phyloP scores from a whole-genome alignment of 148 eudicot genomes.

The Dianthus caryophyllus region DNA sequence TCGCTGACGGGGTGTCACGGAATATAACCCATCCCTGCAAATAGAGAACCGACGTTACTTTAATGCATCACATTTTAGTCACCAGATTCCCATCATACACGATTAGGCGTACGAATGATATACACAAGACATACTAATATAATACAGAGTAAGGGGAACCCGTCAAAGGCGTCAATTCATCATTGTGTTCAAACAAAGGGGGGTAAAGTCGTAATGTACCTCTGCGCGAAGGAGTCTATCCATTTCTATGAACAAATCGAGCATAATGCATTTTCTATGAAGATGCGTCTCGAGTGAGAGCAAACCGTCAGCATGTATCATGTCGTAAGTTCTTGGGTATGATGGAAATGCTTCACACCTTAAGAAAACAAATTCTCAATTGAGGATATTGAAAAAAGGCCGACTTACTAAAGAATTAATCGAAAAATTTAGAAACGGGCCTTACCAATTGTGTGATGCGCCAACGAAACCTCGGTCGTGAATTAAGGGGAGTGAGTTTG shows the following conservation, averaged over 20 bases:
- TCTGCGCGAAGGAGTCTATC: conserved; percentile 89
- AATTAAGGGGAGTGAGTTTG: conserved; percentile 62
- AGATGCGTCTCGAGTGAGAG: conserved; percentile 53
- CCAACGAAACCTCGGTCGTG: conserved; percentile 81
- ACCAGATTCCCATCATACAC: too few relatives aligned
- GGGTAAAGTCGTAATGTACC: conserved; percentile 14
- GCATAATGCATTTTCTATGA: conserved; percentile 50
- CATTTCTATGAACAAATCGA: conserved; percentile 67
- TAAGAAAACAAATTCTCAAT: too few relatives aligned
- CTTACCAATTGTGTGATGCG: conserved; percentile 77
- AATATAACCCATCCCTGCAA: conserved; percentile 82
- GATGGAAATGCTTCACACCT: conserved; percentile 95
- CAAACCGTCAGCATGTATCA: conserved; percentile 77
- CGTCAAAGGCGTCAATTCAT: too few relatives aligned
- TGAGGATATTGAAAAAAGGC: too few relatives aligned
- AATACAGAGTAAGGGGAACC: too few relatives aligned
- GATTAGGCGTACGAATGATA: too few relatives aligned
- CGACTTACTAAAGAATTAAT: too few relatives aligned
- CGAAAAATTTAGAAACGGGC: neutral
- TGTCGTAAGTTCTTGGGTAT: conserved; percentile 82
- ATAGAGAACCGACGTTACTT: neutral
- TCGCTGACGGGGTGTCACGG: conserved; percentile 49
- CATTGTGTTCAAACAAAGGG: neutral
- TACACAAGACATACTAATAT: too few relatives aligned
- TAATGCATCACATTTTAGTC: too few relatives aligned